These are phyloP conservation scores for Candida maris DNA, from an alignment of 805 yeast species.

Conservation along the genomic window DNA sequence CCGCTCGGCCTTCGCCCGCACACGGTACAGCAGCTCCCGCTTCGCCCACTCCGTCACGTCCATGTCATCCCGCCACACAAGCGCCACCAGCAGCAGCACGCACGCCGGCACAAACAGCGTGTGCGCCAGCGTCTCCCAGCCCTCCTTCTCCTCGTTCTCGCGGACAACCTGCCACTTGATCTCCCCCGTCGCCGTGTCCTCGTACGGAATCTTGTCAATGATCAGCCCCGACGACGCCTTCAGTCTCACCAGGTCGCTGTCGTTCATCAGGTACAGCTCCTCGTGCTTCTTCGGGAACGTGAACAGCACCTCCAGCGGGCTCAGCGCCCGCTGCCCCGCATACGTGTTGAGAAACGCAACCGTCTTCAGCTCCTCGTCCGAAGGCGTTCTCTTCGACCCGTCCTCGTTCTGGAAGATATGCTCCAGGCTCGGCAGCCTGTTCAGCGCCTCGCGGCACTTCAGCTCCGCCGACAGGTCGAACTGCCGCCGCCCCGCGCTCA, in stretches of 20 bases:
- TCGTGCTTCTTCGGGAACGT: conserved; percentile 50
- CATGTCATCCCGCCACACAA: conserved; percentile 47
- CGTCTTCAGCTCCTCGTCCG: conserved; percentile 66
- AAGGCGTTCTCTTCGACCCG: conserved; percentile 67
- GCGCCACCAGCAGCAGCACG: conserved; percentile 49
- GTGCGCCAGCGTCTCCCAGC: conserved; percentile 79
- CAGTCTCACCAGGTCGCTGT: conserved; percentile 54
- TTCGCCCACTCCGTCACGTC: conserved; percentile 74
- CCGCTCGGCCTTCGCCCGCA: conserved; percentile 59
- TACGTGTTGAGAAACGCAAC: conserved; percentile 68
- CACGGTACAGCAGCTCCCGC: conserved; percentile 75
- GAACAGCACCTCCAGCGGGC: conserved; percentile 39
- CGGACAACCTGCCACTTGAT: conserved; percentile 76
- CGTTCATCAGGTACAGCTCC: conserved; percentile 55
- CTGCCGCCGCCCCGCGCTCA: conserved; percentile 15
- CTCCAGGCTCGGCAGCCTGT: conserved; percentile 59
- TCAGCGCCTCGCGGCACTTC: conserved; percentile 59
- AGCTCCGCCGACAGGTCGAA: conserved; percentile 50
- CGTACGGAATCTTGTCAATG: conserved; percentile 80
- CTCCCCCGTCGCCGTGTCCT: conserved; percentile 74
- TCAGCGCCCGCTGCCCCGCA: conserved; percentile 53
- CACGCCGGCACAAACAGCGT: conserved; percentile 70
- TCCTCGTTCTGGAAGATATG: conserved; percentile 70
- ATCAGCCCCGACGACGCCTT: conserved; percentile 59
- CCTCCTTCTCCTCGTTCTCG: conserved; percentile 67